Conservation (phyloP, 768 basidiomycete species). For the Cystobasidium tubakii region DNA sequence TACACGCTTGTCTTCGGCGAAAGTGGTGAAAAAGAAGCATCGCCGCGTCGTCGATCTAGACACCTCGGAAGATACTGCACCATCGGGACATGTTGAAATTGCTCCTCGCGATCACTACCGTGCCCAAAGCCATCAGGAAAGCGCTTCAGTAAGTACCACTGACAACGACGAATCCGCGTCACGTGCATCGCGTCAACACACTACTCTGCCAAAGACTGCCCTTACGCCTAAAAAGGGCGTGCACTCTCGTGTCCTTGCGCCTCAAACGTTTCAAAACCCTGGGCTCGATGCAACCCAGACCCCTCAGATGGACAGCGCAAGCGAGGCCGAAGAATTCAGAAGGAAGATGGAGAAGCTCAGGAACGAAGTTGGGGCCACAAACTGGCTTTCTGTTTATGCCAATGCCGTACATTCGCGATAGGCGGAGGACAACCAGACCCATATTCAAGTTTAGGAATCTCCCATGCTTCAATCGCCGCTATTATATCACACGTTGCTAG, state of each 20-base stretch:
- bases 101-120: neutral
- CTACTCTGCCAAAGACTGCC: neutral
- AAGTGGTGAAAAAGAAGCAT: conserved; percentile 7
- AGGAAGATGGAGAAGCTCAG: conserved; percentile 30
- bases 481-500: too few relatives aligned
- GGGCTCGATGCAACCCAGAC: neutral
- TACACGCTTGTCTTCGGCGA: neutral
- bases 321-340: conserved; percentile 21
- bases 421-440: neutral
- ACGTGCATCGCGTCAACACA: neutral
- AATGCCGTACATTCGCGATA: neutral
- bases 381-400: conserved; percentile 27
- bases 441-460: too few relatives aligned
- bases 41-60: conserved; percentile 8
- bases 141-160: neutral
- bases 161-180: too few relatives aligned
- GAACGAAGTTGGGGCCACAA: conserved; percentile 17
- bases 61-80: neutral
- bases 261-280: neutral
- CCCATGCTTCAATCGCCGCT: too few relatives aligned
- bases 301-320: neutral
- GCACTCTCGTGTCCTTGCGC: neutral
- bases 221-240: neutral
- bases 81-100: neutral
- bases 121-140: neutral